phyloP scores from a whole-genome alignment of 805 yeast genomes.

The Torulaspora microellipsoides region DNA sequence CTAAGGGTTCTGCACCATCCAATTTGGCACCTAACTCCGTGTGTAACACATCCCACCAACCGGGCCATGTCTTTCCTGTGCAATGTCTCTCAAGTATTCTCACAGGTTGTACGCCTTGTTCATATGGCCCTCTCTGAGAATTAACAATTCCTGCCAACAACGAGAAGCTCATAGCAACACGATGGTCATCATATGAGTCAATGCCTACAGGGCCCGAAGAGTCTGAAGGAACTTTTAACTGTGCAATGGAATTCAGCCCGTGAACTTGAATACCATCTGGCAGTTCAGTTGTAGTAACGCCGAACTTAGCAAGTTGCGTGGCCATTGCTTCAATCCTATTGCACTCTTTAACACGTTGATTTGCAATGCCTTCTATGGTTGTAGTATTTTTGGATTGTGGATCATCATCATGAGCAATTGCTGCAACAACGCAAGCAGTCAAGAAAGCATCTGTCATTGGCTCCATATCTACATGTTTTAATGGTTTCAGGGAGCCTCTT shows the following conservation, averaged over 20 bases:
- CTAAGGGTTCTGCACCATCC: conserved; percentile 63
- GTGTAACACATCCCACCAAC: conserved; percentile 96
- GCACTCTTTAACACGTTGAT: conserved; percentile 97
- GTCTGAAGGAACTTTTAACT: conserved; percentile 52
- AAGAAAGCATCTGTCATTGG: conserved; percentile 99
- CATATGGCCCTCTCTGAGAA: conserved; percentile 8
- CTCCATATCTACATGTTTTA: conserved; percentile 88
- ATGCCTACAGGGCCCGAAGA: conserved; percentile 47
- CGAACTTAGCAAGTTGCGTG: conserved; percentile 80
- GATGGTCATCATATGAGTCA: conserved; percentile 86
- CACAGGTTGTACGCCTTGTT: conserved; percentile 42
- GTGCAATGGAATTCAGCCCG: conserved; percentile 51
- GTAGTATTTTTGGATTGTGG: conserved; percentile 47
- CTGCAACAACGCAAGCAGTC: conserved; percentile 96
- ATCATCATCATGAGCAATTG: conserved; percentile 62
- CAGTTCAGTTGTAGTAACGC: conserved; percentile 77
- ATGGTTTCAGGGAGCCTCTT: conserved; percentile 59
- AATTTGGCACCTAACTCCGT: conserved; percentile 58
- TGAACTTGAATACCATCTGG: conserved; percentile 89
- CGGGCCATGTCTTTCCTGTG: conserved; percentile 99
- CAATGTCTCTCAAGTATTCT: conserved; percentile 81
- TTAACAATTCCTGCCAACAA: conserved; percentile 69
- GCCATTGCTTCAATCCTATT: conserved; percentile 96
- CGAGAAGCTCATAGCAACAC: conserved; percentile 97
- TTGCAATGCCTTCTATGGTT: conserved; percentile 90